A percentile compares a stretch with the other conserved stretches of the same genome.
Conservation (phyloP, 2,329 filamentous ascomycete species). For the Hawksworthiomyces lignivorus region DNA sequence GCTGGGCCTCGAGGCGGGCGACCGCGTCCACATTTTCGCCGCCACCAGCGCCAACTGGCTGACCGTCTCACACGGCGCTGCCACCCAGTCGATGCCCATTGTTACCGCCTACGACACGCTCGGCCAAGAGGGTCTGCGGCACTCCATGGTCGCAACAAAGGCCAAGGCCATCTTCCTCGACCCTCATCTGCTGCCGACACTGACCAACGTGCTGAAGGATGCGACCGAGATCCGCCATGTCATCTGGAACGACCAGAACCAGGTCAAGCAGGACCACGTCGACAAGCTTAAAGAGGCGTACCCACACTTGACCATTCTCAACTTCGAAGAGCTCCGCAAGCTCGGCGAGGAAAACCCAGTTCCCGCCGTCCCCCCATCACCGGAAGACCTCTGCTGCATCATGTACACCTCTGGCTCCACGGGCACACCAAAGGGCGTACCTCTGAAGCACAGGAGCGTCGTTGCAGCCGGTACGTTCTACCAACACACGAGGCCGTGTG, state of each 20-base stretch:
- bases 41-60: slow-evolving; percentile 57
- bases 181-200: slow-evolving; percentile 56
- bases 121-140: slow-evolving; percentile 65
- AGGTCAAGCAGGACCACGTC: slow-evolving; percentile 42
- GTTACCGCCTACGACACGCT: slow-evolving; percentile 81
- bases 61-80: slow-evolving; percentile 41
- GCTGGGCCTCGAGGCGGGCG: slow-evolving; percentile 60
- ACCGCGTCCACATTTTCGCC: slow-evolving; percentile 72
- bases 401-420: slow-evolving; percentile 74
- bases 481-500: slow-evolving; percentile 1
- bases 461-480: slow-evolving; percentile 60
- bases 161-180: slow-evolving; percentile 69
- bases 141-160: slow-evolving; percentile 65
- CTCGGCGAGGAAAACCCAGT: slow-evolving; percentile 55
- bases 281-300: slow-evolving; percentile 43
- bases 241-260: slow-evolving; percentile 48
- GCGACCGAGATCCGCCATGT: slow-evolving; percentile 43
- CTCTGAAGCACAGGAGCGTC: slow-evolving; percentile 67
- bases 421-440: slow-evolving; percentile 73
- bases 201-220: slow-evolving; percentile 45
- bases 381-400: slow-evolving; percentile 70
- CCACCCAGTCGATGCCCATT: slow-evolving; percentile 72
- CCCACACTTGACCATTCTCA: slow-evolving; percentile 38
- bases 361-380: slow-evolving; percentile 59
- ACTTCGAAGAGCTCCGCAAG: slow-evolving; percentile 43